Percentiles rank a stretch among this genome's conserved stretches.
phyloP scores from a whole-genome alignment of 2,329 filamentous ascomycete genomes.

The Thelonectria blattea region DNA sequence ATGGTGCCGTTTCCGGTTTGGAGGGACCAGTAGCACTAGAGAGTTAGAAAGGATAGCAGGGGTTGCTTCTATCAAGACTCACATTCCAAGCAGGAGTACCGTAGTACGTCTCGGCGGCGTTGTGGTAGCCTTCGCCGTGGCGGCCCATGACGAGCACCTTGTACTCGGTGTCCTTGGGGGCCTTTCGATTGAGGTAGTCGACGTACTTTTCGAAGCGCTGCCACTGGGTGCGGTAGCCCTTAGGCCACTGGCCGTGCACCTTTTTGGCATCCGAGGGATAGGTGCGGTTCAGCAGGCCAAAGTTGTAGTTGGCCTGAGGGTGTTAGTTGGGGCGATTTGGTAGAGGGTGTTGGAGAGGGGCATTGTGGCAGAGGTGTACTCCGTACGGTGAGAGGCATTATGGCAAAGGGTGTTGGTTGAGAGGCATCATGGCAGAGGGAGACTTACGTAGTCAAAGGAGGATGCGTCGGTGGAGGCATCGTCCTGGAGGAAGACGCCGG shows the following conservation, averaged over 20 bases:
- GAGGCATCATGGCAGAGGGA: too few species aligned
- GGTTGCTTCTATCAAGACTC: constrained; percentile 35
- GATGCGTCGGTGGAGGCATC: constrained; percentile 59
- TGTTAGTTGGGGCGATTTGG: background rate
- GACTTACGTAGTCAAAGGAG: constrained; percentile 68
- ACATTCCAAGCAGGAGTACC: constrained; percentile 74
- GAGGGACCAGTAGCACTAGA: constrained; percentile 68
- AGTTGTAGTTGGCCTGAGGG: constrained; percentile 62
- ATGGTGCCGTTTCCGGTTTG: constrained; percentile 68
- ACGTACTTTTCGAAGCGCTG: constrained; percentile 67
- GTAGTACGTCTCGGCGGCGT: constrained; percentile 68
- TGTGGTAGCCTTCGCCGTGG: constrained; percentile 72
- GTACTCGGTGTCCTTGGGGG: constrained; percentile 59
- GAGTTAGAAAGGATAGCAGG: background rate
- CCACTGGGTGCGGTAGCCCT: constrained; percentile 63
- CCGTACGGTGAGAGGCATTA: too few species aligned
- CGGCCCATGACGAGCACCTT: constrained; percentile 72
- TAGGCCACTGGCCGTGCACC: constrained; percentile 23
- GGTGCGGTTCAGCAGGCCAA: constrained; percentile 68
- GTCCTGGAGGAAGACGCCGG: constrained; percentile 70
- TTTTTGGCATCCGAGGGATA: constrained; percentile 61
- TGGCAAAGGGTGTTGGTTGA: too few species aligned
- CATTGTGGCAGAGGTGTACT: too few species aligned
- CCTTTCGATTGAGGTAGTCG: constrained; percentile 55
- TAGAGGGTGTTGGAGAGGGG: too few species aligned